A percentile compares a stretch with the other conserved stretches of the same genome.
Conservation (phyloP, 2,329 filamentous ascomycete species). For the Fusarium oligoseptatum region DNA sequence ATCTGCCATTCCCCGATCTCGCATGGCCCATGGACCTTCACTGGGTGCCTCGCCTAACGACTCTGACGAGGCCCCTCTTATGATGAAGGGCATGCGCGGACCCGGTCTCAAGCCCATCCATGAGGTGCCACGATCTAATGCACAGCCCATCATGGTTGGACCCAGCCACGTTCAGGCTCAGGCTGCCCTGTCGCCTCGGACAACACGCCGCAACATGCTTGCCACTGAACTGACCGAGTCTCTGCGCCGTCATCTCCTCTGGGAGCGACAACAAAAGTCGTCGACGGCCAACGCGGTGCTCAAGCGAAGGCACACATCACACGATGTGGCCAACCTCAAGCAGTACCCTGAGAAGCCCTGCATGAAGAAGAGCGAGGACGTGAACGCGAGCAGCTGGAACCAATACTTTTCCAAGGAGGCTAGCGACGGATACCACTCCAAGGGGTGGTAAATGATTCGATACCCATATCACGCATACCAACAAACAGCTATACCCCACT, state of each 20-base stretch:
- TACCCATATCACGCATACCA: conserved; percentile 30
- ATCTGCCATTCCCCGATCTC: conserved; percentile 75
- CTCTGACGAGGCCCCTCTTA: conserved; percentile 72
- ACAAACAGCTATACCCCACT: conserved; percentile 38
- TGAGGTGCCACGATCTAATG: conserved; percentile 74
- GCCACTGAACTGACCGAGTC: conserved; percentile 94
- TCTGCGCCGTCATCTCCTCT: conserved; percentile 89
- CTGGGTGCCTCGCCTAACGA: conserved; percentile 67
- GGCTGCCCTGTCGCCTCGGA: conserved; percentile 87
- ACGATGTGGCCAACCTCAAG: conserved; percentile 89
- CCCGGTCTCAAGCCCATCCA: conserved; percentile 66
- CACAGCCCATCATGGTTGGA: conserved; percentile 84
- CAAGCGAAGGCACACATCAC: conserved; percentile 90
- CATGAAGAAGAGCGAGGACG: conserved; percentile 71
- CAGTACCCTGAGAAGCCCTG: conserved; percentile 79
- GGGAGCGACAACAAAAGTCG: conserved; percentile 96
- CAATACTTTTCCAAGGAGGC: conserved; percentile 87
- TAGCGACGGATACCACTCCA: conserved; percentile 61
- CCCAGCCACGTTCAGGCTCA: conserved; percentile 75
- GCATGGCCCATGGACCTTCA: conserved; percentile 62
- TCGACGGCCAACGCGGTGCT: conserved; percentile 89
- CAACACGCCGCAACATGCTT: conserved; percentile 94
- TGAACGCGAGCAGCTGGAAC: conserved; percentile 82
- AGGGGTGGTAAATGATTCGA: conserved; percentile 54
- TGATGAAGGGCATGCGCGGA: conserved; percentile 71